phyloP scores from a whole-genome alignment of 169 alveolate genomes.

The Sarcocystis neurona region DNA sequence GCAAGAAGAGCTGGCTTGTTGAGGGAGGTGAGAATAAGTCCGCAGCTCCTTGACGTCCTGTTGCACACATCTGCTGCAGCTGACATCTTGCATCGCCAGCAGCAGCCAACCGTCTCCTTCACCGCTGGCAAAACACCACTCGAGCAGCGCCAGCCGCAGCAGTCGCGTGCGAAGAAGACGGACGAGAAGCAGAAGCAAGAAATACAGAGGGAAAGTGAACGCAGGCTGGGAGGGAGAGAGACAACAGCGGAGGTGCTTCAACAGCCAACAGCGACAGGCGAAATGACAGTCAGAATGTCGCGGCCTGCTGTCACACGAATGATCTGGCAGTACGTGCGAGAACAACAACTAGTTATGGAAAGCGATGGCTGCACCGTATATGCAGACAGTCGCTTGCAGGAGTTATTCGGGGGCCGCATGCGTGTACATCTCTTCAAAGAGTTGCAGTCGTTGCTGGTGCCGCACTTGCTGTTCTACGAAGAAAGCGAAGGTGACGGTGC shows the following conservation, averaged over 20 bases:
- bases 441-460: slow-evolving; percentile 28
- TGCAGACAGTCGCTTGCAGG: neutral
- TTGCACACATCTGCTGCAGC: no score
- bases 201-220: neutral
- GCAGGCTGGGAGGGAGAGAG: no score
- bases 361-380: neutral
- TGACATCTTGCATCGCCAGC: no score
- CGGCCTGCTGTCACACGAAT: slow-evolving; percentile 11
- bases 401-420: neutral
- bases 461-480: slow-evolving; percentile 34
- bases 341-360: neutral
- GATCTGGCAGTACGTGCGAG: slow-evolving; percentile 27
- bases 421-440: neutral
- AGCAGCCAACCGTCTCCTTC: no score
- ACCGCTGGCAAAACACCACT: no score
- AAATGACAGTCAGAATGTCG: no score
- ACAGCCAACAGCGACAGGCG: no score
- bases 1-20: slow-evolving; percentile 5
- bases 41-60: neutral
- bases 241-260: no score
- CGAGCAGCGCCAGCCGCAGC: no score
- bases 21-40: neutral
- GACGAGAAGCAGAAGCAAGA: neutral
- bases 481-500: slow-evolving; percentile 6
- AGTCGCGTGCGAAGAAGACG: slow-evolving; percentile 15